Percentiles rank a stretch among this genome's conserved stretches.
Conservation (phyloP, 192 early-diverging fungal species). For the Hyaloraphidium curvatum region DNA sequence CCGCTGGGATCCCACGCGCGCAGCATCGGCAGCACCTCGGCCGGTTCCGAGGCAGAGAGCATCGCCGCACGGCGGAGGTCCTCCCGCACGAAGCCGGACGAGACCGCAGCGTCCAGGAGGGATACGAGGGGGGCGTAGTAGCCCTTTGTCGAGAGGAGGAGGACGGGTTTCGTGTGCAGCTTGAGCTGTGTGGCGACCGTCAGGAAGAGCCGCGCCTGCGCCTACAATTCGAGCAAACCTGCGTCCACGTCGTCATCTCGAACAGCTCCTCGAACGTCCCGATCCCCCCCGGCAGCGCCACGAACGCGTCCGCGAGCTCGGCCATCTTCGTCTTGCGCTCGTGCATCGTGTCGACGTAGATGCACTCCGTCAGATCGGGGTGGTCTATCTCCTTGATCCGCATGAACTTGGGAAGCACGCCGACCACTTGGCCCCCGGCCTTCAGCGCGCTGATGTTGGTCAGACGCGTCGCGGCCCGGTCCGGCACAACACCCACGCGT, state of each 20-base stretch:
- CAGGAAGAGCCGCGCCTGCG: too few species aligned
- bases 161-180: constrained; percentile 65
- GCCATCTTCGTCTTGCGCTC: constrained; percentile 57
- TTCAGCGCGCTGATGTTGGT: neutral
- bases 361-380: constrained; percentile 21
- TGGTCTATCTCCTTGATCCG: constrained; percentile 6
- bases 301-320: constrained; percentile 45
- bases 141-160: constrained; percentile 53
- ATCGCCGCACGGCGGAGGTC: too few species aligned
- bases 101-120: constrained; percentile 37
- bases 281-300: constrained; percentile 57
- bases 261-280: constrained; percentile 69
- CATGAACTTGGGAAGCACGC: constrained; percentile 55
- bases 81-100: constrained; percentile 11
- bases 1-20: too few species aligned
- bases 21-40: too few species aligned
- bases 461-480: neutral
- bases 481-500: constrained; percentile 21
- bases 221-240: constrained; percentile 13
- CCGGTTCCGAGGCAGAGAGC: too few species aligned
- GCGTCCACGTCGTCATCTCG: constrained; percentile 52
- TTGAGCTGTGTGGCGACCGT: too few species aligned
- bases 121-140: constrained; percentile 50
- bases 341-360: constrained; percentile 67
- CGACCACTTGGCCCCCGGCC: constrained; percentile 41